Evolutionary conservation across 2,329 filamentous ascomycete species (phyloP), one percentile per base, ranked within the genome.

Genomic region (Colletotrichum sp.): DNA sequence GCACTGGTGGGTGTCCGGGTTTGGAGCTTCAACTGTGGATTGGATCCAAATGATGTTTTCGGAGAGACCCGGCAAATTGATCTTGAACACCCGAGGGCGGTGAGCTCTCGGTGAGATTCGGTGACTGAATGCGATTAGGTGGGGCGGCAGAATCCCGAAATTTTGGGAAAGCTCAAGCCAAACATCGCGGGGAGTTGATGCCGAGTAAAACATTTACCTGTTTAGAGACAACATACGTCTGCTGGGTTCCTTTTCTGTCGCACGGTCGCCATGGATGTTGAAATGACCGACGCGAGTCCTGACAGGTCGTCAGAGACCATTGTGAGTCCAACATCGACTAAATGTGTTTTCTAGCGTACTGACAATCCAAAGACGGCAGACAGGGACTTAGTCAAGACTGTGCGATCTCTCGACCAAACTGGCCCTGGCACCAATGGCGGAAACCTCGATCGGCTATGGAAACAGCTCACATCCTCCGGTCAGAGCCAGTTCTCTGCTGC

Each of bases 331-430:
- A 25, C 22, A 22, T 22, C 4, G n/a, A 22, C n/a, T 34, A 19
- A 8, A 6, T 25, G 30, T 34, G 28, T 19, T 4, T 65, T n/a
- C 63, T 36, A 3, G 6, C 32, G 30, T 68, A 30, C 65, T 76
- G 63, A 69, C 30, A 13, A 27, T 44, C 61, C 16, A 19, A 80
- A 74, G 76, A 82, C 77, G 74, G 79, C 80, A 60, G 73, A 64
- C 64, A 72, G 63, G 60, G 80, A 86, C 80, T 87, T 92, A 77
- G 86, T 91, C 80, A 88, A 87, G 81, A 86, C 86, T 72, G 88
- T 90, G 34, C 86, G 89, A 82, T 85, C 88, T n/a, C 87, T 92
- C 65, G 90, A 92, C 77, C 88, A 91, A 75, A 87, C 84, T 75
- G 86, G 84, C 48, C 83, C 86, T 19, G 86, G 86, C 82, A 71